A percentile compares a stretch with the other conserved stretches of the same genome.
phyloP scores from a whole-genome alignment of 139 green algal genomes.

The Chlamydomonas sphaeroides region DNA sequence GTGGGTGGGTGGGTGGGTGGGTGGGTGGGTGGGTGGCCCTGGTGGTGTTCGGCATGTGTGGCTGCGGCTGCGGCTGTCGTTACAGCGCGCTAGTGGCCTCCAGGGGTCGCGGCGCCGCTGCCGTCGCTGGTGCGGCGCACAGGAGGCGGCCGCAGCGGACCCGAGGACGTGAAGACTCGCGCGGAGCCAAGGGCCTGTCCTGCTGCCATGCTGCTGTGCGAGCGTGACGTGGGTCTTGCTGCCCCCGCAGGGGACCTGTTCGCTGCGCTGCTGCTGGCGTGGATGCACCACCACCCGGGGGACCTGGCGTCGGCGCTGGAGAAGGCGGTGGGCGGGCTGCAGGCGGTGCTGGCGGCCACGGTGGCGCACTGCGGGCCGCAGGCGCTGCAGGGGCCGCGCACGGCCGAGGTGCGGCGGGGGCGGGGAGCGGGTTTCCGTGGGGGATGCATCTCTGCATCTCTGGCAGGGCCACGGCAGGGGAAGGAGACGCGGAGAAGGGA shows the following conservation, averaged over 20 bases:
- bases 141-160: too few species aligned
- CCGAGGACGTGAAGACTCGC: neutral
- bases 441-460: neutral
- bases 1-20: too few species aligned
- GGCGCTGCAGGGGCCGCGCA: conserved; percentile 31
- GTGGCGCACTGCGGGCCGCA: conserved; percentile 32
- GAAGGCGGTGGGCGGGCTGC: conserved; percentile 71
- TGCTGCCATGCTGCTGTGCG: neutral
- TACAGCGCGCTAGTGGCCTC: too few species aligned
- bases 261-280: conserved; percentile 77
- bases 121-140: neutral
- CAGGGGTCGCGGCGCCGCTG: too few species aligned
- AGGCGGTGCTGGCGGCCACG: conserved; percentile 60
- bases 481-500: neutral
- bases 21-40: too few species aligned
- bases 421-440: too few species aligned
- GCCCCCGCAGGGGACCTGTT: conserved; percentile 72
- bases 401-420: conserved; percentile 37
- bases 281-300: conserved; percentile 62
- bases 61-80: too few species aligned
- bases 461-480: neutral
- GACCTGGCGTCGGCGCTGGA: conserved; percentile 74
- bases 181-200: neutral
- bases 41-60: too few species aligned
- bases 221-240: neutral